Percentiles rank a stretch among this genome's conserved stretches.
These are phyloP conservation scores for Ogataea ganodermae DNA, from an alignment of 805 yeast species.

Conservation along the genomic window DNA sequence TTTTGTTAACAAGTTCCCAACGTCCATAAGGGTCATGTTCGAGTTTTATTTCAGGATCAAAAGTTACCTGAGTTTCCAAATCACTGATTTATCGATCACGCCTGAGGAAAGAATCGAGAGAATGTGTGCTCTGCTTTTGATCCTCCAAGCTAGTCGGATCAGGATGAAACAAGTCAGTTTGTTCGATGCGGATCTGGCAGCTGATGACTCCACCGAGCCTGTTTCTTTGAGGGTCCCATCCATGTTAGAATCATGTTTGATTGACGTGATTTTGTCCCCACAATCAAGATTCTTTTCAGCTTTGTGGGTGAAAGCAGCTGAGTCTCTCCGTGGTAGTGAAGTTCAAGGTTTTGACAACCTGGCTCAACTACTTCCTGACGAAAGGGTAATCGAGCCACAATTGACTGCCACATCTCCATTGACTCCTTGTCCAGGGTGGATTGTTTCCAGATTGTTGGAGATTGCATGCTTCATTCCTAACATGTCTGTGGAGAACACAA, in stretches of 20 bases:
- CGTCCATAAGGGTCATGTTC: conserved; percentile 64
- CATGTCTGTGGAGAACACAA: conserved; percentile 63
- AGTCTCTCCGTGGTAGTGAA: conserved; percentile 15
- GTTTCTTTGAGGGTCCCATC: conserved; percentile 68
- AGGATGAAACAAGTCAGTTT: conserved; percentile 63
- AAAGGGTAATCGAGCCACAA: conserved; percentile 11
- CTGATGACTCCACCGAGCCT: conserved; percentile 31
- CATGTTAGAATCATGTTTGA: conserved; percentile 77
- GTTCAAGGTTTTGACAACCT: conserved; percentile 16
- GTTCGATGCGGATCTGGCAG: conserved; percentile 31
- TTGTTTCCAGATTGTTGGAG: conserved; percentile 75
- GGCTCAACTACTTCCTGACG: conserved; percentile 36
- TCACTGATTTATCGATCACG: conserved; percentile 61
- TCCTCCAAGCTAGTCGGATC: conserved; percentile 63
- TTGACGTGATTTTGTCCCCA: conserved; percentile 75
- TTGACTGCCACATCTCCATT: conserved; percentile 39
- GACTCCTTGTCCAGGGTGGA: conserved; percentile 92
- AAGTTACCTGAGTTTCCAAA: conserved; percentile 60
- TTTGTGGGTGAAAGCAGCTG: conserved; percentile 68
- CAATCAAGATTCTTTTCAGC: conserved; percentile 70
- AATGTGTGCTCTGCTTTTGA: conserved; percentile 67
- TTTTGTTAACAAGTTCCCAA: conserved; percentile 57
- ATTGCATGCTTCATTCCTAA: conserved; percentile 77
- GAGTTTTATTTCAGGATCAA: conserved; percentile 68
- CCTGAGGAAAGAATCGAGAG: conserved; percentile 61